These are phyloP conservation scores for Aspergillus ustus DNA, from an alignment of 2,329 filamentous ascomycete genomes.

Conservation along the genomic window DNA sequence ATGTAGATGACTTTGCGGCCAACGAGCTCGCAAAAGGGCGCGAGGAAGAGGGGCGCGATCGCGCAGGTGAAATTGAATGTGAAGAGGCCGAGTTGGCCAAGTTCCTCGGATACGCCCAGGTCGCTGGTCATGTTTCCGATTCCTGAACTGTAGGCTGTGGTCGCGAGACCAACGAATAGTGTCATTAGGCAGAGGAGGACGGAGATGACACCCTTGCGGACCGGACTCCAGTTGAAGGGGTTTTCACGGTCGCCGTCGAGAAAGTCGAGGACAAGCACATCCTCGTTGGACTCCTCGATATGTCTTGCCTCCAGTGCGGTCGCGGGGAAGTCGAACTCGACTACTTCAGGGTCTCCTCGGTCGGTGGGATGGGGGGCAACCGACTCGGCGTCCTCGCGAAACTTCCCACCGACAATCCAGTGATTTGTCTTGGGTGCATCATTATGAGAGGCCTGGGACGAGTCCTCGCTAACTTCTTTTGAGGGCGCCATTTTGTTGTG, in stretches of 20 bases:
- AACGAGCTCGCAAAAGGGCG: conserved; percentile 57
- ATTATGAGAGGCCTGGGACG: not conserved
- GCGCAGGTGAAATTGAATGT: conserved; percentile 56
- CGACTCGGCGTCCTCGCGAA: conserved; percentile 29
- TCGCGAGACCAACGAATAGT: conserved; percentile 59
- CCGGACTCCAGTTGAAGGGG: conserved; percentile 56
- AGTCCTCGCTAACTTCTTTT: not conserved
- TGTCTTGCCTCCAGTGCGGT: conserved; percentile 50
- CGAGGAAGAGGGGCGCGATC: conserved; percentile 53
- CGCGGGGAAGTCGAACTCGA: conserved; percentile 56
- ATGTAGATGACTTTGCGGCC: conserved; percentile 54
- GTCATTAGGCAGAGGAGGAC: conserved; percentile 57
- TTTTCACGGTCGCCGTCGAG: conserved; percentile 53
- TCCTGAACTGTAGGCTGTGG: conserved; percentile 58
- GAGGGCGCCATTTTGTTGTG: not conserved
- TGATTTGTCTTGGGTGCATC: not conserved
- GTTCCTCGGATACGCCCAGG: conserved; percentile 46
- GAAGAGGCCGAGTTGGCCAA: conserved; percentile 57
- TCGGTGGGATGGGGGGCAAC: conserved; percentile 20
- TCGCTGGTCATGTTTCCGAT: conserved; percentile 53
- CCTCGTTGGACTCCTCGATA: conserved; percentile 49
- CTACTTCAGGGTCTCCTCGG: conserved; percentile 34
- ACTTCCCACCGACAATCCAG: conserved; percentile 34
- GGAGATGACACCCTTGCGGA: conserved; percentile 53
- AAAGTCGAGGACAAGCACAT: conserved; percentile 52